phyloP scores from a whole-genome alignment of 2,329 filamentous ascomycete species.

The Cryphonectria nitschkei region DNA sequence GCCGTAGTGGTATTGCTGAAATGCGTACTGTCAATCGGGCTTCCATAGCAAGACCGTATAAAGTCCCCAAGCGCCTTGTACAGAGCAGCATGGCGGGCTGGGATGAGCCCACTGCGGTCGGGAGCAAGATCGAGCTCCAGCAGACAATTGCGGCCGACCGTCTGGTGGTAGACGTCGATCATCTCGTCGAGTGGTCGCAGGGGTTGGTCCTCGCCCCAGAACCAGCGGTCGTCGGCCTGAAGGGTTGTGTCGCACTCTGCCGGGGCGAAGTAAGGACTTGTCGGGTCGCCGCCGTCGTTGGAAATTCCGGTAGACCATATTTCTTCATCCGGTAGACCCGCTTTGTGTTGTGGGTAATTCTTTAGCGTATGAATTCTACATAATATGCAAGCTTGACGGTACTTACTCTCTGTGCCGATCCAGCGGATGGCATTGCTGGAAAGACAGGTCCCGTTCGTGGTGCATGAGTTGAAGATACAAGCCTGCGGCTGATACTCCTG shows the following conservation, averaged over 20 bases:
- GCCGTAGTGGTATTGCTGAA: constrained; percentile 6
- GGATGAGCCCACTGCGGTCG: constrained; percentile 34
- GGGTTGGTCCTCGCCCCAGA: constrained; percentile 33
- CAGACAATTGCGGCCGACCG: constrained; percentile 35
- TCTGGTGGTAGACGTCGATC: constrained; percentile 35
- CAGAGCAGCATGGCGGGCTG: constrained; percentile 31
- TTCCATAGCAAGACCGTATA: constrained; percentile 25
- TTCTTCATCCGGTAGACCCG: constrained; percentile 32
- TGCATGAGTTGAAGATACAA: constrained; percentile 34
- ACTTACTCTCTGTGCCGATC: constrained; percentile 33
- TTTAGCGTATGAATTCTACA: not conserved
- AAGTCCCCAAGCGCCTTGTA: constrained; percentile 36
- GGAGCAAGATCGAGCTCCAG: constrained; percentile 34
- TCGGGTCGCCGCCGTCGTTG: constrained; percentile 33
- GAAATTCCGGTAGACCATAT: constrained; percentile 35
- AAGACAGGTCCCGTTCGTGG: constrained; percentile 32
- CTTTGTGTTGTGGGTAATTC: not conserved
- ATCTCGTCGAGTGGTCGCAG: constrained; percentile 33
- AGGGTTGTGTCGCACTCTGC: constrained; percentile 35
- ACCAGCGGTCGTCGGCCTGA: constrained; percentile 34
- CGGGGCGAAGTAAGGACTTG: constrained; percentile 33
- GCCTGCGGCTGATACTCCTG: constrained; percentile 32
- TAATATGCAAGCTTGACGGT: too few species aligned
- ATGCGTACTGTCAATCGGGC: not conserved
- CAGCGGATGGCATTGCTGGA: constrained; percentile 32